phyloP scores from a whole-genome alignment of 73 alveolate species.

The Tetrahymena borealis region DNA sequence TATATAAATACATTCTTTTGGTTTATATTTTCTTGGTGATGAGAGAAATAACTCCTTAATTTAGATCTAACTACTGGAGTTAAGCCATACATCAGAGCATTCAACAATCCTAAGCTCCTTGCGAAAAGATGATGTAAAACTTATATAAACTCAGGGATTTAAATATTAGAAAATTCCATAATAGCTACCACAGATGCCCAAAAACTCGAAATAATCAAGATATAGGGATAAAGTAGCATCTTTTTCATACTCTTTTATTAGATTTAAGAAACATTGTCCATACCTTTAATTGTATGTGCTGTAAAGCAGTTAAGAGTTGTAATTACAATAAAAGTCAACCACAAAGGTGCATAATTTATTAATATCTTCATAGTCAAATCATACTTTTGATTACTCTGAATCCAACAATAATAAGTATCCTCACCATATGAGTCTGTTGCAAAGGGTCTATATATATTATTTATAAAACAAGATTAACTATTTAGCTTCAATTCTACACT shows the following conservation, averaged over 20 bases:
- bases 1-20: background rate
- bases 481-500: background rate
- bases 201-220: background rate
- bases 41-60: background rate
- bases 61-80: background rate
- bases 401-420: background rate
- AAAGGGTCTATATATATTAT: background rate
- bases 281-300: background rate
- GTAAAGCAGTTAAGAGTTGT: background rate
- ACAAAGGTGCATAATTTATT: background rate
- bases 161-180: background rate
- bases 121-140: background rate
- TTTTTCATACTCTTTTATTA: background rate
- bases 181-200: background rate
- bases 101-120: background rate
- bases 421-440: background rate
- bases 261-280: background rate
- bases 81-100: background rate
- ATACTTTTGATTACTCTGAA: background rate
- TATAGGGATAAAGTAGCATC: background rate
- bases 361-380: background rate
- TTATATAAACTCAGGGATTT: background rate
- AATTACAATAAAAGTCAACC: background rate
- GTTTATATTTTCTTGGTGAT: background rate
- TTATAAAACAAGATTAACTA: background rate